Percentiles rank a stretch among this genome's conserved stretches.
phyloP scores from a whole-genome alignment of 2,329 filamentous ascomycete species.

The Diplocarpon rosae region DNA sequence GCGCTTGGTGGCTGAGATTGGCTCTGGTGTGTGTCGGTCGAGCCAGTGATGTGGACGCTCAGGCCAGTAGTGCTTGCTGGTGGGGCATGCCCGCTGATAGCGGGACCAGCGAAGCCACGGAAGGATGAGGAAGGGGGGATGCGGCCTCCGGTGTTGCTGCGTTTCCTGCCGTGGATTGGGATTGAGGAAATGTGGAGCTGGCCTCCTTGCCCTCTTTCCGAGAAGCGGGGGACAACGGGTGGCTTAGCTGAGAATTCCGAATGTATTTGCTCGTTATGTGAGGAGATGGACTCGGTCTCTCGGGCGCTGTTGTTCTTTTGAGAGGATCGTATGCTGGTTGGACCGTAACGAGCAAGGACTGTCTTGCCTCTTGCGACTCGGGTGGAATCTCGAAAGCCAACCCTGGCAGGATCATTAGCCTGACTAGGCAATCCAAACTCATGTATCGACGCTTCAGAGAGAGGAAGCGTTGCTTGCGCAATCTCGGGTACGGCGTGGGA shows the following conservation, averaged over 20 bases:
- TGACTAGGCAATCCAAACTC: slow-evolving; percentile 33
- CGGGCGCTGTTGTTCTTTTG: slow-evolving; percentile 17
- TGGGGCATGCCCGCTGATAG: slow-evolving; percentile 20
- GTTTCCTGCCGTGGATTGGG: slow-evolving; percentile 62
- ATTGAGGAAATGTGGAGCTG: slow-evolving; percentile 10
- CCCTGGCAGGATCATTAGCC: slow-evolving; percentile 26
- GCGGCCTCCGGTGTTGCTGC: slow-evolving; percentile 78
- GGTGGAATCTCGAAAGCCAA: slow-evolving; percentile 75
- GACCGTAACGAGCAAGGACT: slow-evolving; percentile 28
- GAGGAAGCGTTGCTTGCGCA: slow-evolving; percentile 42
- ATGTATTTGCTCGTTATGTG: slow-evolving; percentile 11
- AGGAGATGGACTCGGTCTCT: slow-evolving; percentile 20
- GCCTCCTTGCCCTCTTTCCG: slow-evolving; percentile 39
- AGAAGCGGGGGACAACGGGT: slow-evolving; percentile 60
- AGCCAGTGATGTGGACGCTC: slow-evolving; percentile 46
- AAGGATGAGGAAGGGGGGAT: slow-evolving; percentile 60
- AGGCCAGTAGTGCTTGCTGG: slow-evolving; percentile 47
- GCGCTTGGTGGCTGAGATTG: slow-evolving; percentile 40
- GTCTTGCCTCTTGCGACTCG: slow-evolving; percentile 66
- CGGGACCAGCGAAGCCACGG: slow-evolving; percentile 54
- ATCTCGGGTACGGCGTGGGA: slow-evolving; percentile 71
- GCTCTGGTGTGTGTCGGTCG: slow-evolving; percentile 51
- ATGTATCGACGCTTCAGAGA: slow-evolving; percentile 37
- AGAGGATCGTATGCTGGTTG: slow-evolving; percentile 28
- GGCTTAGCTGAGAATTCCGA: slow-evolving; percentile 52